Evolutionary conservation across 129 eudicot genomes (phyloP), one percentile per base, ranked within the genome.

Genomic region (Logfia minima): DNA sequence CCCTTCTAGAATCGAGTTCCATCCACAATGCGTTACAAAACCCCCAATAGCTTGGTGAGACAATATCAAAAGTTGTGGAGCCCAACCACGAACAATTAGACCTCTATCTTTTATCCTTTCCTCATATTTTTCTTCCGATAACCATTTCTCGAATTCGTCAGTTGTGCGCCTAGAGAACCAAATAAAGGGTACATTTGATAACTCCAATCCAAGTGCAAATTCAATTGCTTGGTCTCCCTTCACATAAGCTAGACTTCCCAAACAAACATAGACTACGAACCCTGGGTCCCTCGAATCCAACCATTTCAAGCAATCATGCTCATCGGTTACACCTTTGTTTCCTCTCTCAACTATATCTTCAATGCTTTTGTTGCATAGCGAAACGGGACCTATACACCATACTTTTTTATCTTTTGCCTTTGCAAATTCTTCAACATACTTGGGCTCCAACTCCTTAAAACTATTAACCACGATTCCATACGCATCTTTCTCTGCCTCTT

Each of bases 1-100:
- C 28, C 85, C 90, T 81, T 89, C 91, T 0, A 87, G 79, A 13
- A 84, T 82, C 65, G 91, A 89, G 70, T 89, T 89, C 91, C 95
- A 89, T 11, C 95, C 91, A 58, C 91, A 89, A 26, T 89, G 95
- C 11, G 95, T 85, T 51, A 89, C 1, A 53, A 89, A 89, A 2
- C 85, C 95, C 4, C 92, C 96, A 4, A 89, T 34, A 0, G 88
- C 74, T 48, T 58, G 75, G 32, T 89, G 91, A 2, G 86, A 75
- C 51, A 89, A 68, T 13, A 89, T 79, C 52, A 80, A 75, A 43
- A 83, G 29, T 77, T 89, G 96, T 14, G 96, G 96, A 0, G 92
- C 88, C 96, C 96, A 89, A 9, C 88, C 96, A 0, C 52, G 84
- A 56, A 88, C 77, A 3, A 86, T 66, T 34, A 88, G 19, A 0